Evolutionary conservation across 1,139 yeast genomes (phyloP).

Genomic region (Debaryomyces robertsiae): DNA sequence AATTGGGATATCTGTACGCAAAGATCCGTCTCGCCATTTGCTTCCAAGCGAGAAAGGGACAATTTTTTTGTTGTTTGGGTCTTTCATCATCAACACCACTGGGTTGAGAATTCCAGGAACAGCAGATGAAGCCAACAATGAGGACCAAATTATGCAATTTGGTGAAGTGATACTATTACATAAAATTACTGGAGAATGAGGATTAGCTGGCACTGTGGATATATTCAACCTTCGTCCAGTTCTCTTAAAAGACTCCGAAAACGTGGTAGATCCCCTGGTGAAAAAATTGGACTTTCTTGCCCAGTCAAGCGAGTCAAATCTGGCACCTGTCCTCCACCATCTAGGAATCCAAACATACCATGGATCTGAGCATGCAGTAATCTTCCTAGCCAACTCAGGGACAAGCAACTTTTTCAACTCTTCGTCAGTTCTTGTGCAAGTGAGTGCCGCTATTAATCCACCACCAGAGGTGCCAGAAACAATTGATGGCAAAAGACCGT

Average conservation of each 20-base stretch:
- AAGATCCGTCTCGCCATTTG: constrained; percentile 75
- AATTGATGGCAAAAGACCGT: constrained; percentile 65
- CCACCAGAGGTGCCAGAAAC: constrained; percentile 85
- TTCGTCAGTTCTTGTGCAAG: constrained; percentile 69
- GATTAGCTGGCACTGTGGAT: constrained; percentile 80
- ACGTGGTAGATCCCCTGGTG: constrained; percentile 72
- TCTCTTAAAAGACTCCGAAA: constrained; percentile 64
- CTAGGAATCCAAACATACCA: constrained; percentile 63
- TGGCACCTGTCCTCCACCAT: constrained; percentile 75
- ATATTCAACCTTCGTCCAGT: constrained; percentile 75
- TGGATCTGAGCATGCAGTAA: constrained; percentile 73
- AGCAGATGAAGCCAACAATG: constrained; percentile 76
- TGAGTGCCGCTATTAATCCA: constrained; percentile 74
- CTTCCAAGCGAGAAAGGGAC: constrained; percentile 74
- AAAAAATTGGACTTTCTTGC: constrained; percentile 70
- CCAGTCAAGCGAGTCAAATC: constrained; percentile 77
- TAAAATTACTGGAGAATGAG: constrained; percentile 77
- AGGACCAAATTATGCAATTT: constrained; percentile 80
- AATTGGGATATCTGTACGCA: constrained; percentile 72
- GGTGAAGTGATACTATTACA: constrained; percentile 81
- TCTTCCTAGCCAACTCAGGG: constrained; percentile 64
- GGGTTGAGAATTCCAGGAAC: constrained; percentile 87
- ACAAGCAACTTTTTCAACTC: constrained; percentile 59
- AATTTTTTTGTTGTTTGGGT: constrained; percentile 41
- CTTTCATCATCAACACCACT: constrained; percentile 76